Conservation (phyloP, 805 yeast genomes). For the Wickerhamomyces tratensis region DNA sequence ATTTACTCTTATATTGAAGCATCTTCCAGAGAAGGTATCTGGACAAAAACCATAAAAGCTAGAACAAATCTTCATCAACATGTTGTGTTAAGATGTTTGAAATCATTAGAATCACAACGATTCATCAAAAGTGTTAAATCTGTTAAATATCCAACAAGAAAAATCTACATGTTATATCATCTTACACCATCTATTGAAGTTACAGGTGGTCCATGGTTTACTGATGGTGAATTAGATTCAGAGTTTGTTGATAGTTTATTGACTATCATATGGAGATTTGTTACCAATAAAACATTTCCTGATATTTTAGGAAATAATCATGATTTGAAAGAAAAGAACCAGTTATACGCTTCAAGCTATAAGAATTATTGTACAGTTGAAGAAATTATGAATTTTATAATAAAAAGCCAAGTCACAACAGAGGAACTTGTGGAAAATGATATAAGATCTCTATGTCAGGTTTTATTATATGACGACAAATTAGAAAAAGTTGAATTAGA, state of each 20-base stretch:
- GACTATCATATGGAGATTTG: constrained; percentile 81
- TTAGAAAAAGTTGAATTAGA: constrained; percentile 56
- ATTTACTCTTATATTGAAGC: constrained; percentile 89
- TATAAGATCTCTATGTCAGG: constrained; percentile 78
- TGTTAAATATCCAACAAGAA: constrained; percentile 89
- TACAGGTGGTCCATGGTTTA: constrained; percentile 99
- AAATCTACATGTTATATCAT: constrained; percentile 90
- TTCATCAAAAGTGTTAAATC: constrained; percentile 84
- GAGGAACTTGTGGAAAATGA: constrained; percentile 71
- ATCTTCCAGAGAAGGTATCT: constrained; percentile 88
- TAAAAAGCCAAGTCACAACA: constrained; percentile 62
- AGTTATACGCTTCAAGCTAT: constrained; percentile 46
- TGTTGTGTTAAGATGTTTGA: constrained; percentile 77
- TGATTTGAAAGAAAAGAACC: constrained; percentile 13
- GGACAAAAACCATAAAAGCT: constrained; percentile 89
- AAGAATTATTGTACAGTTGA: constrained; percentile 61
- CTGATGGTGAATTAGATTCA: constrained; percentile 88
- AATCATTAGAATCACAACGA: constrained; percentile 68
- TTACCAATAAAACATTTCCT: constrained; percentile 71
- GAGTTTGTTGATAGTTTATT: constrained; percentile 83
- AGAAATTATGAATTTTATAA: constrained; percentile 67
- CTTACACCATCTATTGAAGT: constrained; percentile 92
- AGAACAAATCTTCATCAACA: constrained; percentile 86
- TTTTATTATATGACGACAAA: constrained; percentile 77
- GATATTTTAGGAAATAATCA: constrained; percentile 39